phyloP scores from a whole-genome alignment of 805 yeast species.

The Limtongozyma cylindracea region DNA sequence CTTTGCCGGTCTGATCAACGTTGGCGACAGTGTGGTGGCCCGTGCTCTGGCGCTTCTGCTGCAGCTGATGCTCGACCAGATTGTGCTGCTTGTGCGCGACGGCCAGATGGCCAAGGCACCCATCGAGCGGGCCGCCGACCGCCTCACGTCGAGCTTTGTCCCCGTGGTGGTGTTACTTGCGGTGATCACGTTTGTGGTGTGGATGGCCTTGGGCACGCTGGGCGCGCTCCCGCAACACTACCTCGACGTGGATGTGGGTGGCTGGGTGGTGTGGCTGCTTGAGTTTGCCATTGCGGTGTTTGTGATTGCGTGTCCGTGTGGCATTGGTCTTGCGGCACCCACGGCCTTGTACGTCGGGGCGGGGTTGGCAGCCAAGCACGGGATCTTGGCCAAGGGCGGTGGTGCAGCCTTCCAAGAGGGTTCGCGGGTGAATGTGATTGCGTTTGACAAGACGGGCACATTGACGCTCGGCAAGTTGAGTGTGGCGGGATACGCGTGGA shows the following conservation, averaged over 20 bases:
- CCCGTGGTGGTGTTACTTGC: constrained; percentile 42
- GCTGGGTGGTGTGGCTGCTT: constrained; percentile 59
- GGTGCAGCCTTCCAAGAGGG: constrained; percentile 70
- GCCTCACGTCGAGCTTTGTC: constrained; percentile 45
- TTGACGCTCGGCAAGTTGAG: constrained; percentile 38
- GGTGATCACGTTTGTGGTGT: constrained; percentile 36
- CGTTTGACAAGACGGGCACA: constrained; percentile 67
- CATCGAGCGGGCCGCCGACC: constrained; percentile 44
- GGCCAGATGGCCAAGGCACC: constrained; percentile 58
- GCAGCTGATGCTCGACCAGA: constrained; percentile 42
- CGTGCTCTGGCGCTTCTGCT: constrained; percentile 32
- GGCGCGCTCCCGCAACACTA: constrained; percentile 27
- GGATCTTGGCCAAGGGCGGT: constrained; percentile 57
- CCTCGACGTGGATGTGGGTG: constrained; percentile 40
- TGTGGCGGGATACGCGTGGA: constrained; percentile 21
- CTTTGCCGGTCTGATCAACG: constrained; percentile 49
- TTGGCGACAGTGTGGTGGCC: constrained; percentile 29
- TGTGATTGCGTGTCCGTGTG: constrained; percentile 98
- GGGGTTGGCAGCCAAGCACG: constrained; percentile 78
- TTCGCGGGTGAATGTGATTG: constrained; percentile 30
- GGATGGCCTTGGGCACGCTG: constrained; percentile 32
- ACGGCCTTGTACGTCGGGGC: constrained; percentile 99
- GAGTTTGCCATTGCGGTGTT: constrained; percentile 61
- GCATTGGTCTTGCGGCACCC: constrained; percentile 91
- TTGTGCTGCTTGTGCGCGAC: constrained; percentile 41